Evolutionary conservation across 2,329 filamentous ascomycete species (phyloP).

Genomic region (Aspergillus phoenicis): DNA sequence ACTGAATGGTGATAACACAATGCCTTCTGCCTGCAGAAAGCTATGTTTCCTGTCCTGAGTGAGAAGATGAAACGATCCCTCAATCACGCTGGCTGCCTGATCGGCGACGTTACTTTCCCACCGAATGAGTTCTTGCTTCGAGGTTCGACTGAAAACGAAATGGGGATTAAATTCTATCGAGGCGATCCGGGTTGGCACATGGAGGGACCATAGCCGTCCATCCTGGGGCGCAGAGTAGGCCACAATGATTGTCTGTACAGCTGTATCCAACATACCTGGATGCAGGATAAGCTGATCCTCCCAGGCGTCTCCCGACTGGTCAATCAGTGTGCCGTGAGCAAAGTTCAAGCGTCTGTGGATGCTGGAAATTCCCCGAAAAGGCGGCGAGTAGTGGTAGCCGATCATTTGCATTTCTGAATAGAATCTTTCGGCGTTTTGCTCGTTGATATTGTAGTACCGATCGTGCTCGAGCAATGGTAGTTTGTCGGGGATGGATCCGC

Average conservation of each 20-base stretch:
- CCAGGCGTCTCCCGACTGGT: conserved; percentile 6
- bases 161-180: conserved; percentile 15
- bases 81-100: background rate
- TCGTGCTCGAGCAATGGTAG: background rate
- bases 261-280: conserved; percentile 24
- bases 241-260: conserved; percentile 21
- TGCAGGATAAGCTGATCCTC: conserved; percentile 18
- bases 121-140: background rate
- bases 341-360: conserved; percentile 19
- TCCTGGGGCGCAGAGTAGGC: conserved; percentile 23
- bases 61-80: background rate
- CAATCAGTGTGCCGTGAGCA: background rate
- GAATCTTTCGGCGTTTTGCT: conserved; percentile 19
- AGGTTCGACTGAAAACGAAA: background rate
- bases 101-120: background rate
- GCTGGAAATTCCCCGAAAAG: conserved; percentile 23
- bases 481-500: background rate
- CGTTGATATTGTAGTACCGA: background rate
- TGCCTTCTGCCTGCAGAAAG: background rate
- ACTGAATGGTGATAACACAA: background rate
- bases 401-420: conserved; percentile 21
- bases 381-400: conserved; percentile 24
- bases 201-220: conserved; percentile 18
- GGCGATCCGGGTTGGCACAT: conserved; percentile 19
- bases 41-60: background rate